phyloP scores from a whole-genome alignment of 371 early-diverging fungal genomes.

The Saksenaea oblongispora region DNA sequence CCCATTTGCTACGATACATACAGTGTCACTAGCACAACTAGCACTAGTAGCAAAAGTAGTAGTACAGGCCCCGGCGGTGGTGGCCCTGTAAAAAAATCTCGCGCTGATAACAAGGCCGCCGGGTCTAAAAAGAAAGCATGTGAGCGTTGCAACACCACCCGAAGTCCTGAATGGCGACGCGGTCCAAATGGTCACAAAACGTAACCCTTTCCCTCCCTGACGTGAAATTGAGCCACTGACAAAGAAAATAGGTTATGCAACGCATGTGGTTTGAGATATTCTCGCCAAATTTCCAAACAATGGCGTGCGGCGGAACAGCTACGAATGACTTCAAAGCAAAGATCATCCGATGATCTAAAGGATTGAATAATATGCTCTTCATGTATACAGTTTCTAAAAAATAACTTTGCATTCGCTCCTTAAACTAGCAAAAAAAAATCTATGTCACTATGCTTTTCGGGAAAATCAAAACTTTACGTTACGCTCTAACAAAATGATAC shows the following conservation, averaged over 20 bases:
- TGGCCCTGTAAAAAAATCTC: neutral
- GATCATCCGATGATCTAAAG: neutral
- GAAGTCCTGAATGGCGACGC: constrained; percentile 79
- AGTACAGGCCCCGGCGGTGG: neutral
- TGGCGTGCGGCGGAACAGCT: neutral
- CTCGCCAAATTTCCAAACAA: constrained; percentile 27
- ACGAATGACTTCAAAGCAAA: neutral
- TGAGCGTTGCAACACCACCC: constrained; percentile 67
- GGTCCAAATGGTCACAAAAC: constrained; percentile 81
- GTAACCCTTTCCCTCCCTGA: too few relatives aligned
- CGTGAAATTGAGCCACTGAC: neutral
- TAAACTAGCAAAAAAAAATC: too few relatives aligned
- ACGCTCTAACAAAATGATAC: too few relatives aligned
- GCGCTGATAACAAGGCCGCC: neutral
- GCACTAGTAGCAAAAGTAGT: neutral
- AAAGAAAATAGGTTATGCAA: constrained; percentile 62
- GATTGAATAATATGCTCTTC: neutral
- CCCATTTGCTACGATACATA: neutral
- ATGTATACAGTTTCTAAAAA: too few relatives aligned
- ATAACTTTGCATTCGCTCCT: too few relatives aligned
- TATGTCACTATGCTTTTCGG: too few relatives aligned
- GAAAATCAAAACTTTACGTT: too few relatives aligned
- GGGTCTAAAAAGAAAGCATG: constrained; percentile 46
- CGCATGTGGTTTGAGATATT: constrained; percentile 78
- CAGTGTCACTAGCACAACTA: neutral